Evolutionary conservation across 2,329 filamentous ascomycete genomes (phyloP), one percentile per base, ranked within the genome.

Genomic region (Fusarium verticillioides): DNA sequence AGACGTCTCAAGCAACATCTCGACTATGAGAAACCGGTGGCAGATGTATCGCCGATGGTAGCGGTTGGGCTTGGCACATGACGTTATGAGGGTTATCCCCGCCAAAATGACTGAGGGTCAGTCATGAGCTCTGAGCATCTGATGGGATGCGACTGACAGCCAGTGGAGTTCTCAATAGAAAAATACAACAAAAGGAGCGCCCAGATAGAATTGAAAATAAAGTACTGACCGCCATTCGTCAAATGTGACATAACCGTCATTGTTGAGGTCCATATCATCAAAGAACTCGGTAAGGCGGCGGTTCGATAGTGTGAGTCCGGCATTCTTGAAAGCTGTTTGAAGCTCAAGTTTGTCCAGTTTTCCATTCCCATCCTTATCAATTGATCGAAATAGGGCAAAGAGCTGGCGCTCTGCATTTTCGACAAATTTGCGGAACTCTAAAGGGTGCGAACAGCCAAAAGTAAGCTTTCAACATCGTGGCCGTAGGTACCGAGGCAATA

Each of bases 141-240:
- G 68, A 77, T 66, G 53, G 36, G 64, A 62, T 56, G 68, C 62
- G 66, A 60, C 64, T 67, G 65, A 69, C 68, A 46, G 39, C 58
- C 50, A 47, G 52, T 49, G 49, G 63, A 30, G 57, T 43, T 26
- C 23, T n/a, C 16, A 23, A 52, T 13, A 18, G 30, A 30, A n/a
- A 28, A 46, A 43, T 26, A 34, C 21, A 50, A 58, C 40, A 56
- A 32, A 30, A 57, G 61, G 39, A 63, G 53, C 44, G 64, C 40
- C 60, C 32, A 62, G 57, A 52, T 12, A 68, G 65, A 72, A 60
- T 26, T 62, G 42, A 64, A 58, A 60, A 56, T 50, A 54, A 42
- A 50, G n/a, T 65, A 86, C 92, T 83, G 90, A 98, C 96, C 96
- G 92, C 96, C 96, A 98, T 87, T 99, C 96, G 75, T 94, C 91